Conservation (phyloP, 192 early-diverging fungal species). For the Oehlia diaphana region DNA sequence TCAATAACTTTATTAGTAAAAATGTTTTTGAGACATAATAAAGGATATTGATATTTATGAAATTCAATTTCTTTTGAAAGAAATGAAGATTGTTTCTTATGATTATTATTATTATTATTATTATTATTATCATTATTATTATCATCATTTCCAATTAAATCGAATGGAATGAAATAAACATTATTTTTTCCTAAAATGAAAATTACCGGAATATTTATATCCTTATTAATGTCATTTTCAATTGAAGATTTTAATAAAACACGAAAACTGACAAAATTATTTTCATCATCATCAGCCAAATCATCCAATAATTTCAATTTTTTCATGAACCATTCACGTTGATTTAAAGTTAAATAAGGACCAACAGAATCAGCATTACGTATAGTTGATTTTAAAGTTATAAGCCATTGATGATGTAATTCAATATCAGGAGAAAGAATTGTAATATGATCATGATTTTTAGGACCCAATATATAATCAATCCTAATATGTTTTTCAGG, state of each 20-base stretch:
- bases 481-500: constrained; percentile 10
- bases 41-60: constrained; percentile 21
- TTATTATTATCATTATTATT: neutral
- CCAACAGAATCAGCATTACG: neutral
- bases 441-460: neutral
- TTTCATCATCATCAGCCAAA: constrained; percentile 9
- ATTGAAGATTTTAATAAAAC: constrained; percentile 2
- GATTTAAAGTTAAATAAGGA: neutral
- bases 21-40: constrained; percentile 7
- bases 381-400: neutral
- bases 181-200: constrained; percentile 24
- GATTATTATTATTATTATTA: no score
- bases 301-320: neutral
- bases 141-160: neutral
- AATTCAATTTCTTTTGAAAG: constrained; percentile 10
- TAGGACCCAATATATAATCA: constrained; percentile 2
- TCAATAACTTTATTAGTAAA: neutral
- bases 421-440: neutral
- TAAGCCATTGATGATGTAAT: constrained; percentile 5
- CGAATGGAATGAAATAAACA: constrained; percentile 3
- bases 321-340: constrained; percentile 2
- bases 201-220: neutral
- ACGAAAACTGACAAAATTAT: neutral
- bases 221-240: constrained; percentile 5
- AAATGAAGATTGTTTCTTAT: neutral